These are phyloP conservation scores for Hanseniaspora thailandica DNA, from an alignment of 805 yeast genomes.

Conservation along the genomic window DNA sequence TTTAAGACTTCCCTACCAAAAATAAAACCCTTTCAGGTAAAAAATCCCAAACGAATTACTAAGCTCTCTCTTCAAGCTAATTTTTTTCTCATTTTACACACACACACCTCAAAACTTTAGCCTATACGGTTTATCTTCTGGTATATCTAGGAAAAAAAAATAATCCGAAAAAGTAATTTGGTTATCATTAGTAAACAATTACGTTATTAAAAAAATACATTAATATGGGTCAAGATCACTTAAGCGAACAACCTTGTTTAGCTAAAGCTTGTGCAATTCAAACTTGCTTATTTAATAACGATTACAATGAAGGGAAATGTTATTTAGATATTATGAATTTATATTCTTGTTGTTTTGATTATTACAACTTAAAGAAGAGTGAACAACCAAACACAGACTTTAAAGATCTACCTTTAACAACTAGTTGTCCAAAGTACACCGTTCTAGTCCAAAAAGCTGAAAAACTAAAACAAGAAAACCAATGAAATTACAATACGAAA, in stretches of 20 bases:
- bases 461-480: conserved; percentile 4
- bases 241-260: conserved; percentile 43
- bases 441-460: conserved; percentile 1
- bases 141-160: no score
- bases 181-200: neutral
- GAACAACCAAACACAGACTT: neutral
- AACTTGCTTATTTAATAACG: conserved; percentile 53
- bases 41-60: no score
- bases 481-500: conserved; percentile 7
- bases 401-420: conserved; percentile 6
- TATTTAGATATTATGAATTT: conserved; percentile 54
- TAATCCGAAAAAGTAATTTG: no score
- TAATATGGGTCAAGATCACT: conserved; percentile 3
- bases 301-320: conserved; percentile 67
- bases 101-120: no score
- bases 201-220: neutral
- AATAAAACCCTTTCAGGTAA: no score
- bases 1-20: no score
- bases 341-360: conserved; percentile 61
- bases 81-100: no score
- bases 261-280: conserved; percentile 75
- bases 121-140: no score
- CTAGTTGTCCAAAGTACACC: conserved; percentile 13
- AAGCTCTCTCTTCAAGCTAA: no score
- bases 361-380: conserved; percentile 34